Evolutionary conservation across 2,329 filamentous ascomycete genomes (phyloP).

Genomic region (Fusarium sp.): DNA sequence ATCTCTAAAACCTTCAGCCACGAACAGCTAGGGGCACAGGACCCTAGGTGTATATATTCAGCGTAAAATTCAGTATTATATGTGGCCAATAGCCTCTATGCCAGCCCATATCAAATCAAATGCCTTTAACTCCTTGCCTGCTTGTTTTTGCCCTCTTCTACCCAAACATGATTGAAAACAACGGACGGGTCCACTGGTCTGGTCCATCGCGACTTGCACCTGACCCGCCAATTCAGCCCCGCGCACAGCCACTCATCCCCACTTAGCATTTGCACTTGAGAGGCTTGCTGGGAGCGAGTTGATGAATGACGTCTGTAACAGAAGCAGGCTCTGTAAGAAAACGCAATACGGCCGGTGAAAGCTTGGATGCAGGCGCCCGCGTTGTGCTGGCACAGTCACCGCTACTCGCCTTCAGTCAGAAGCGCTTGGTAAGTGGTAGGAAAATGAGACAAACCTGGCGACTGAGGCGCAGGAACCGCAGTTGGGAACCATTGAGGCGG

Average conservation of each 20-base stretch:
- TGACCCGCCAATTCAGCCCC: neutral
- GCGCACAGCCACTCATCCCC: neutral
- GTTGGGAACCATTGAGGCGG: constrained; percentile 8
- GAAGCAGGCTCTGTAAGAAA: constrained; percentile 9
- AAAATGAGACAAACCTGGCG: neutral
- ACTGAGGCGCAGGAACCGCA: constrained; percentile 18
- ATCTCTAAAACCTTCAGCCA: no score
- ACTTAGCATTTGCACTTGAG: neutral
- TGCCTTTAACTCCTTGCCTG: neutral
- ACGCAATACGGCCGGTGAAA: constrained; percentile 5
- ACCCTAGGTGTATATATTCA: no score
- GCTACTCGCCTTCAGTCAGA: constrained; percentile 5
- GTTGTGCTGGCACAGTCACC: neutral
- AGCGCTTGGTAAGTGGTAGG: neutral
- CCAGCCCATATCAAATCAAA: neutral
- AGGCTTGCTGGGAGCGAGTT: neutral
- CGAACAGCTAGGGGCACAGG: no score
- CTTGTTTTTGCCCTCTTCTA: neutral
- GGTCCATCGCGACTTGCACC: neutral
- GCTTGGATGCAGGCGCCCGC: neutral
- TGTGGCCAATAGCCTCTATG: neutral
- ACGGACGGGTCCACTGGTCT: neutral
- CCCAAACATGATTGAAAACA: neutral
- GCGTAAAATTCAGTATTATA: neutral
- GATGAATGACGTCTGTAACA: constrained; percentile 4